phyloP scores from a whole-genome alignment of 306 rosid genomes.

The Trifolium dubium region DNA sequence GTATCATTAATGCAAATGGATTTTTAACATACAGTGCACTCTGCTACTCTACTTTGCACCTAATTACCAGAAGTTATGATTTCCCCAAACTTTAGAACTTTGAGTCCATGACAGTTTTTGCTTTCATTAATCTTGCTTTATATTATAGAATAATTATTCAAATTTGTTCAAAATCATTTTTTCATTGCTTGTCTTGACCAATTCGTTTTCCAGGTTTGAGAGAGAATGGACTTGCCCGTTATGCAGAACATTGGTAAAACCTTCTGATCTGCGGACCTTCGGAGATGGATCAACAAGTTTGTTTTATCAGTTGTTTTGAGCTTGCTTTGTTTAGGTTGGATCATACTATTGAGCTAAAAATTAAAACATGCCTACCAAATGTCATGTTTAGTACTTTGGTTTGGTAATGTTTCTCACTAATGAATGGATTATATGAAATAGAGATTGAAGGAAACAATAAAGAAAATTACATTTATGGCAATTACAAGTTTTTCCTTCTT shows the following conservation, averaged over 20 bases:
- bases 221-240: slow-evolving; percentile 94
- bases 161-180: slow-evolving; percentile 18
- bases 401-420: slow-evolving; percentile 25
- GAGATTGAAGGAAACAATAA: slow-evolving; percentile 33
- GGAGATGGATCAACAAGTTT: slow-evolving; percentile 94
- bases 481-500: not conserved
- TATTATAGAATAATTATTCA: slow-evolving; percentile 13
- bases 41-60: not conserved
- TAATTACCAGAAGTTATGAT: slow-evolving; percentile 11
- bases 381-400: slow-evolving; percentile 25
- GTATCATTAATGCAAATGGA: slow-evolving; percentile 15
- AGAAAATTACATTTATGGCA: slow-evolving; percentile 18
- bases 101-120: not conserved
- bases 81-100: slow-evolving; percentile 20
- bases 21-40: slow-evolving; percentile 1
- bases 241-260: slow-evolving; percentile 81
- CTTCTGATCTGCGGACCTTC: slow-evolving; percentile 71
- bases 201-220: slow-evolving; percentile 75
- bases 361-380: slow-evolving; percentile 32
- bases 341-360: slow-evolving; percentile 34
- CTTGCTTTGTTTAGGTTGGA: slow-evolving; percentile 21
- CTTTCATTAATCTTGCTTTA: not conserved
- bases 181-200: slow-evolving; percentile 17
- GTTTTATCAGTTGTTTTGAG: slow-evolving; percentile 69
- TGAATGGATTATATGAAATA: slow-evolving; percentile 34